Evolutionary conservation across 495 filamentous ascomycete species (phyloP).

Genomic region (Peziza echinospora): DNA sequence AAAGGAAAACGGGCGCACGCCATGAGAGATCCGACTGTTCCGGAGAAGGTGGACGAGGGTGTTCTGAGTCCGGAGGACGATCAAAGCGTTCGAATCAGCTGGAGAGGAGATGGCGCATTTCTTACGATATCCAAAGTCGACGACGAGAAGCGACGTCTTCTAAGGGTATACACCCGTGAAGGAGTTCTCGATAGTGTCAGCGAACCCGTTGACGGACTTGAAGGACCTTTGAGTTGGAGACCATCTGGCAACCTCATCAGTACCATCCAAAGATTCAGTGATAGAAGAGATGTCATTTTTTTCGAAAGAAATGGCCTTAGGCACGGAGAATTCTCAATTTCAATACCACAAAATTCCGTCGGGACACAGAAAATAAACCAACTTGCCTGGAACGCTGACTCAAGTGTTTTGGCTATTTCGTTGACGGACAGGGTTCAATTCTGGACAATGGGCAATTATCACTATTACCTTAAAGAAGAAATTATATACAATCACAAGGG

Average conservation of each 20-base stretch:
- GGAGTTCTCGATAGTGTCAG: conserved; percentile 75
- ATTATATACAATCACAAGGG: conserved; percentile 25
- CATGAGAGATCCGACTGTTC: conserved; percentile 78
- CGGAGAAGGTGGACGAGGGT: conserved; percentile 78
- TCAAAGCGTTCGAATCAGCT: conserved; percentile 48
- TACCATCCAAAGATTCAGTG: conserved; percentile 47
- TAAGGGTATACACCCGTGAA: conserved; percentile 77
- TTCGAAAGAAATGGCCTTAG: conserved; percentile 91
- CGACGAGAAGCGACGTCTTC: conserved; percentile 40
- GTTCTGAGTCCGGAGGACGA: conserved; percentile 50
- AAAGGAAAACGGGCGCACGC: conserved; percentile 81
- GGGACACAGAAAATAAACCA: not conserved
- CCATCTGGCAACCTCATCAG: conserved; percentile 78
- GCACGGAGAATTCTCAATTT: conserved; percentile 73
- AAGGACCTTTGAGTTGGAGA: conserved; percentile 74
- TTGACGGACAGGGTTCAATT: conserved; percentile 59
- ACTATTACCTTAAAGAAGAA: conserved; percentile 97
- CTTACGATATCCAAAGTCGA: conserved; percentile 68
- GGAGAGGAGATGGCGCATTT: conserved; percentile 86
- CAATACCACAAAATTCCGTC: conserved; percentile 26
- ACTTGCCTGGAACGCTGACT: conserved; percentile 76
- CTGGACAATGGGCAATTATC: conserved; percentile 96
- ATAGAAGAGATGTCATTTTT: conserved; percentile 66
- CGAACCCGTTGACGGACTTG: conserved; percentile 78
- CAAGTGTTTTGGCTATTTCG: conserved; percentile 64